These are phyloP conservation scores for Haplosporangium sp. DNA, from an alignment of 371 early-diverging fungal species.

Conservation along the genomic window DNA sequence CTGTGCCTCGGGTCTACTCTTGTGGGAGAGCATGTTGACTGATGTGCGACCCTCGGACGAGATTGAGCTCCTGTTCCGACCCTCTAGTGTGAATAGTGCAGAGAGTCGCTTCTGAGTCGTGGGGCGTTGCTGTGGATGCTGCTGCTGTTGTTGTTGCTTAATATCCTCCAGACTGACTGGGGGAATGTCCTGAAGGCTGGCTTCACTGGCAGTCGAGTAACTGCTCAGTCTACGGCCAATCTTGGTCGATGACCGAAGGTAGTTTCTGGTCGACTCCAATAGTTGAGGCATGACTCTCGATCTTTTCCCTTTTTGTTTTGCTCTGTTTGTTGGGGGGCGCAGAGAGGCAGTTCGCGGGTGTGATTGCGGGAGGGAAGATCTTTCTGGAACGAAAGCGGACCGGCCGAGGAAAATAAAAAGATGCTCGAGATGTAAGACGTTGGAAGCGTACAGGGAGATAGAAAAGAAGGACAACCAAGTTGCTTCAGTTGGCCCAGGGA, in stretches of 20 bases:
- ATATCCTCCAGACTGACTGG: background rate
- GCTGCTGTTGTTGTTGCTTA: conserved; percentile 8
- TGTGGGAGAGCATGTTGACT: background rate
- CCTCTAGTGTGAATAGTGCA: conserved; percentile 21
- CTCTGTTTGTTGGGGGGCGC: background rate
- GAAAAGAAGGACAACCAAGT: no score
- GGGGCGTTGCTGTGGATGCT: conserved; percentile 15
- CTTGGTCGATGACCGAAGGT: conserved; percentile 31
- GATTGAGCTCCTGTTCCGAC: conserved; percentile 18
- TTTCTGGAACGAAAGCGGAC: no score
- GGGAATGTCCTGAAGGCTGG: conserved; percentile 15
- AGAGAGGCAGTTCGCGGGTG: background rate
- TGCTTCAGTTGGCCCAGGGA: no score
- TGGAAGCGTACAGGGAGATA: no score
- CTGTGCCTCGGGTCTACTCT: conserved; percentile 9
- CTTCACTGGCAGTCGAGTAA: conserved; percentile 27
- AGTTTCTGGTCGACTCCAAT: conserved; percentile 29
- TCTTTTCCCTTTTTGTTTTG: background rate
- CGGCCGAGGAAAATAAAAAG: no score
- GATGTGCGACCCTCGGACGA: conserved; percentile 19
- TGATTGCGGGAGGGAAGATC: background rate
- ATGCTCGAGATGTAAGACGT: no score
- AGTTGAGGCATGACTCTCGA: conserved; percentile 20
- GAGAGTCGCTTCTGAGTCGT: conserved; percentile 27
- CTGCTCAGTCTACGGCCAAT: conserved; percentile 29